Evolutionary conservation across 331 rosid species (phyloP), one percentile per base, ranked within the genome.

Genomic region (Phaseolus coccineus): DNA sequence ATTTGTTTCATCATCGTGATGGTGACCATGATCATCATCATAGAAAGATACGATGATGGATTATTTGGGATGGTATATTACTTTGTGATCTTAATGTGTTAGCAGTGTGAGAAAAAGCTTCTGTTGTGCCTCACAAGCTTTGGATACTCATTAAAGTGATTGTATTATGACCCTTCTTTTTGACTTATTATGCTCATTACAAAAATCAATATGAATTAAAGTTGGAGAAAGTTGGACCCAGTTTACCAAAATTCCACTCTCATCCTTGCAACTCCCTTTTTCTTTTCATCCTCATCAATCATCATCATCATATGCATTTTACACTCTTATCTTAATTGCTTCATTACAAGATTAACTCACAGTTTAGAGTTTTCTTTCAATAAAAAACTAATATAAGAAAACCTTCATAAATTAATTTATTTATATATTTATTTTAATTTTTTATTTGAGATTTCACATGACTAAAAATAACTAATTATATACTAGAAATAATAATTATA

Each of bases 101-200:
- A 63, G 65, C 79, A 79, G 68, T 50, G 51, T 70, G 83, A 66
- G 3, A 35, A 42, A 42, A 42, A 82, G 80, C 81, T 82, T 56
- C 56, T 80, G 53, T 8, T 77, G 59, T 19, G 13, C 77, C 57
- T 80, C 72, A 37, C 57, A 80, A 78, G 81, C 94, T 80, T 91
- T 74, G 93, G 92, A 88, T 87, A 81, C 93, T 85, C 59, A n/a
- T 58, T 73, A 84, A 85, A 86, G 92, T 76, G 69, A 33, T 58
- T 85, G 85, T 77, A 68, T 73, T 78, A 40, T 69, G 50, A 58
- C 73, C 64, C 35, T 67, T 65, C 81, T 27, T 84, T 90, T 89
- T 87, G 70, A 76, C 79, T 86, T 79, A 76, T 19, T 19, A 64
- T 82, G 86, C 80, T 79, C 84, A 71, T 86, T 22, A 77, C 30